Evolutionary conservation across 495 filamentous ascomycete species (phyloP).

Genomic region (Oidiodendron maius): DNA sequence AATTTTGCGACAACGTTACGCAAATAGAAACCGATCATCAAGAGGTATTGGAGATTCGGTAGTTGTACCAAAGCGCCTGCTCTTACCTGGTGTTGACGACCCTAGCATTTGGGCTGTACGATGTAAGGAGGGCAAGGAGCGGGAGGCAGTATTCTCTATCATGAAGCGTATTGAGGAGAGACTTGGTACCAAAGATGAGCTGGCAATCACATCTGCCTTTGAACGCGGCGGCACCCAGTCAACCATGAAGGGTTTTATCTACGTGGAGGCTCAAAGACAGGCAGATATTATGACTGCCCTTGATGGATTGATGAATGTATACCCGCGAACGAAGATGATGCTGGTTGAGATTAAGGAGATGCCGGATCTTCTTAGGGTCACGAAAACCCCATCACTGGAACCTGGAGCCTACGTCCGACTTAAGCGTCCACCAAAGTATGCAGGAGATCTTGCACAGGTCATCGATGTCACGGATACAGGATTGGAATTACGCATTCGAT

Average conservation of each 20-base stretch:
- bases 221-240: conserved; percentile 68
- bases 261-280: conserved; percentile 83
- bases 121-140: conserved; percentile 91
- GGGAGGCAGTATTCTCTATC: conserved; percentile 79
- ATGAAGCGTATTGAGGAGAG: conserved; percentile 83
- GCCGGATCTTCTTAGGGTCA: conserved; percentile 87
- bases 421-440: conserved; percentile 72
- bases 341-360: conserved; percentile 96
- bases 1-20: conserved; percentile 78
- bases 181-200: conserved; percentile 61
- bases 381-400: conserved; percentile 77
- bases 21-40: conserved; percentile 51
- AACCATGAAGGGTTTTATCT: conserved; percentile 87
- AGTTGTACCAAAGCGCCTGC: conserved; percentile 75
- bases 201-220: conserved; percentile 81
- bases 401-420: conserved; percentile 91
- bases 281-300: conserved; percentile 77
- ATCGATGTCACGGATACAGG: conserved; percentile 91
- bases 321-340: conserved; percentile 74
- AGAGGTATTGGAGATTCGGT: conserved; percentile 52
- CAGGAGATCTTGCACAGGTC: conserved; percentile 86
- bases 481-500: conserved; percentile 74
- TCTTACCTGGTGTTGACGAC: conserved; percentile 92
- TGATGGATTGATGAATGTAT: conserved; percentile 79
- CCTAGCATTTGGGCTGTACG: conserved; percentile 93